Conservation (phyloP, 1,284 basidiomycete species). For the Cutaneotrichosporon mucoides region DNA sequence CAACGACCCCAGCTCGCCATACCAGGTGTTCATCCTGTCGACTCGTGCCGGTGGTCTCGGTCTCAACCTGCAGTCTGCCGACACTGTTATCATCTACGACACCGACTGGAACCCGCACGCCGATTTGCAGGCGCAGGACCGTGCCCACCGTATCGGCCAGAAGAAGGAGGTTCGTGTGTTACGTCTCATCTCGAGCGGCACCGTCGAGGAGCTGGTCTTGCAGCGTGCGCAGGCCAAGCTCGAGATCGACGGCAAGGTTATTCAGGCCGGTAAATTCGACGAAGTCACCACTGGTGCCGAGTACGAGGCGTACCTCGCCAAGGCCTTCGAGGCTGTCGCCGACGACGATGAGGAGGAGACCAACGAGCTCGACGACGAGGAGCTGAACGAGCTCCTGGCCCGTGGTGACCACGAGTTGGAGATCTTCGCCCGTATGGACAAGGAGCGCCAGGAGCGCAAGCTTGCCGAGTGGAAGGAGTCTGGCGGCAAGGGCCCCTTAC, state of each 20-base stretch:
- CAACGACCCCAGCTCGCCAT: conserved; percentile 85
- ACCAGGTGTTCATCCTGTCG: conserved; percentile 91
- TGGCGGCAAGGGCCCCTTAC: conserved; percentile 75
- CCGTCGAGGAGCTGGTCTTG: conserved; percentile 96
- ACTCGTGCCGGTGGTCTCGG: conserved; percentile 97
- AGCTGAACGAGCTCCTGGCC: conserved; percentile 89
- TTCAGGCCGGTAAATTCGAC: conserved; percentile 98
- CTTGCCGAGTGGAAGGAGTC: conserved; percentile 66
- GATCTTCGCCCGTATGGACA: conserved; percentile 81
- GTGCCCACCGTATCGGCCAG: conserved; percentile 98
- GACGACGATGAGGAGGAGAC: conserved; percentile 90
- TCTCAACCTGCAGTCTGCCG: conserved; percentile 95
- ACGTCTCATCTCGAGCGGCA: conserved; percentile 95
- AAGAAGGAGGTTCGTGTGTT: conserved; percentile 97
- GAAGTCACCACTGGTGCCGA: conserved; percentile 98
- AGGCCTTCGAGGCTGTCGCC: conserved; percentile 52
- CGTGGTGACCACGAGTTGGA: conserved; percentile 74
- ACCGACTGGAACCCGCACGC: conserved; percentile 91
- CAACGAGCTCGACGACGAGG: conserved; percentile 94
- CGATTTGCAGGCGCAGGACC: conserved; percentile 77
- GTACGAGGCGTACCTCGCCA: conserved; percentile 90
- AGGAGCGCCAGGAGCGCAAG: conserved; percentile 70
- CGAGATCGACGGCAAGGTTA: conserved; percentile 99
- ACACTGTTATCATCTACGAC: conserved; percentile 87
- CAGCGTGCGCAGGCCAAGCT: conserved; percentile 93